A percentile compares a stretch with the other conserved stretches of the same genome.
These are phyloP conservation scores for Zygosaccharomyces rouxii DNA, from an alignment of 805 yeast species.

Conservation along the genomic window DNA sequence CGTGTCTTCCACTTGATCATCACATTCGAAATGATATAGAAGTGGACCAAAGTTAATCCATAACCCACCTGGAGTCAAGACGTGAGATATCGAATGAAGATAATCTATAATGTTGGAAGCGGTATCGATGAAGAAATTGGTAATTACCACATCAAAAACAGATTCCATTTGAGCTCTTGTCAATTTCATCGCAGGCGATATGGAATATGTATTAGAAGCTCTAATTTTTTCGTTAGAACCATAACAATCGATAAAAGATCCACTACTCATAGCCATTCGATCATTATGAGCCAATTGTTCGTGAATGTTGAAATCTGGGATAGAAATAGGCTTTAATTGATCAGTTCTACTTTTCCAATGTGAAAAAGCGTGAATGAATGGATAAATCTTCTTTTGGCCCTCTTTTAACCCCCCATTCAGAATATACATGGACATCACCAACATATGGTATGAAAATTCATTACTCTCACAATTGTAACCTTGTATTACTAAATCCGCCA, in stretches of 20 bases:
- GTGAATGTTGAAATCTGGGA: conserved; percentile 43
- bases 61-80: conserved; percentile 41
- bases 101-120: conserved; percentile 53
- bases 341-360: conserved; percentile 40
- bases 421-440: conserved; percentile 48
- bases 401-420: conserved; percentile 42
- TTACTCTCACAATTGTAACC: conserved; percentile 57
- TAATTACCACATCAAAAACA: conserved; percentile 42
- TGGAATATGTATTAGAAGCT: conserved; percentile 10
- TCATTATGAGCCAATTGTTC: conserved; percentile 41
- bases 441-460: conserved; percentile 58
- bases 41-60: conserved; percentile 65
- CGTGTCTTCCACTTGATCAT: conserved; percentile 31
- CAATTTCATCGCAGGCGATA: conserved; percentile 33
- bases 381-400: conserved; percentile 41
- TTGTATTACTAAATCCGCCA: conserved; percentile 45
- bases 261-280: conserved; percentile 60
- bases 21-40: conserved; percentile 61
- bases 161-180: conserved; percentile 36
- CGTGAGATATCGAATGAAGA: conserved; percentile 42
- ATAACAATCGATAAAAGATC: conserved; percentile 60
- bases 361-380: conserved; percentile 47
- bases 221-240: conserved; percentile 40
- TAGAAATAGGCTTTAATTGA: conserved; percentile 43
- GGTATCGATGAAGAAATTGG: conserved; percentile 56